These are phyloP conservation scores for Pythium vanterpoolii DNA, from an alignment of 352 stramenopile species.

Conservation along the genomic window DNA sequence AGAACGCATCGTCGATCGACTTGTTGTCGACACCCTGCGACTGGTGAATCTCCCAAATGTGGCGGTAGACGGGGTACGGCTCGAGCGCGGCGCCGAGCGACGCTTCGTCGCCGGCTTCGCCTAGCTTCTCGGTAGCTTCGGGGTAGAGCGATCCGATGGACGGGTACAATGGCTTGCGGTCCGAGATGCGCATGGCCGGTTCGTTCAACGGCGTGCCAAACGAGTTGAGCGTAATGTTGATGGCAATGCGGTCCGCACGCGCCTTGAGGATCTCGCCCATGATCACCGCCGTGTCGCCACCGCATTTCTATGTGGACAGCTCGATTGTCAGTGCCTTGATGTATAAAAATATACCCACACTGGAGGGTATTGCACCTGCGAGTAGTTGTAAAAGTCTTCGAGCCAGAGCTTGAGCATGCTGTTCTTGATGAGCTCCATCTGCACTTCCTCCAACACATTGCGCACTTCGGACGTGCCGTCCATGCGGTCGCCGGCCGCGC, in stretches of 20 bases:
- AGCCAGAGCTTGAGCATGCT: slow-evolving; percentile 98
- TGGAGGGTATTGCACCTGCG: slow-evolving; percentile 42
- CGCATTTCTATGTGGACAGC: slow-evolving; percentile 66
- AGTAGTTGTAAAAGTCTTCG: slow-evolving; percentile 94
- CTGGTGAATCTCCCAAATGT: slow-evolving; percentile 97
- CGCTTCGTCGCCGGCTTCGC: slow-evolving; percentile 91
- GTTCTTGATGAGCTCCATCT: slow-evolving; percentile 99
- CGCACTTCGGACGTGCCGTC: slow-evolving; percentile 88
- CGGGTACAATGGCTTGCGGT: slow-evolving; percentile 97
- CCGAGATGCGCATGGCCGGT: slow-evolving; percentile 95
- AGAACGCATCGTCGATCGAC: slow-evolving; percentile 99
- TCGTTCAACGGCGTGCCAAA: slow-evolving; percentile 93
- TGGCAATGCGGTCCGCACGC: slow-evolving; percentile 96
- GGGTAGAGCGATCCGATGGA: slow-evolving; percentile 97
- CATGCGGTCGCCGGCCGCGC: slow-evolving; percentile 76
- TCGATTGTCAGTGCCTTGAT: neutral
- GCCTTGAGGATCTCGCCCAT: slow-evolving; percentile 96
- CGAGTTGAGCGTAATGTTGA: slow-evolving; percentile 99
- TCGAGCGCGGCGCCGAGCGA: slow-evolving; percentile 89
- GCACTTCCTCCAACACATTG: slow-evolving; percentile 98
- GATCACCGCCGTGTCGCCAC: slow-evolving; percentile 96
- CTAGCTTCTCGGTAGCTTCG: slow-evolving; percentile 92
- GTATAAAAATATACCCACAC: neutral
- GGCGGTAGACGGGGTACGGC: slow-evolving; percentile 94
- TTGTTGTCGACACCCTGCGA: slow-evolving; percentile 92